Conservation (phyloP, 306 rosid genomes). For the Cicer bijugum region DNA sequence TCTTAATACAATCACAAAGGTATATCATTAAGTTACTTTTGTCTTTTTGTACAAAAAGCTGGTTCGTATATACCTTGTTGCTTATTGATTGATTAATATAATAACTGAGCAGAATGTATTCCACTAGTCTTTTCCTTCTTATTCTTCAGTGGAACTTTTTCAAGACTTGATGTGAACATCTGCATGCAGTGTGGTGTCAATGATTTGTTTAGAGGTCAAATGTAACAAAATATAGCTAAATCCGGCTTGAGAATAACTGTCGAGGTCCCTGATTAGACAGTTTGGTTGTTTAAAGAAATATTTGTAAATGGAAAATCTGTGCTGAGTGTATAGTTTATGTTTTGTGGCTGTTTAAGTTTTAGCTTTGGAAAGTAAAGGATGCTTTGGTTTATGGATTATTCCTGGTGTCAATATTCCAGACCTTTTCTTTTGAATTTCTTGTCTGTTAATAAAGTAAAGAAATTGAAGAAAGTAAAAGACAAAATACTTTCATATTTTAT, state of each 20-base stretch:
- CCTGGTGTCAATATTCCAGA: background rate
- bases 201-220: constrained; percentile 35
- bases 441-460: constrained; percentile 2
- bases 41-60: background rate
- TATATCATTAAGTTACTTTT: constrained; percentile 42
- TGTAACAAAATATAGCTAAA: constrained; percentile 31
- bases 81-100: constrained; percentile 32
- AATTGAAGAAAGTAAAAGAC: too few relatives aligned
- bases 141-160: constrained; percentile 37
- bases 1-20: constrained; percentile 82
- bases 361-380: constrained; percentile 1
- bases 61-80: constrained; percentile 2
- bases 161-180: constrained; percentile 12
- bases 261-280: background rate
- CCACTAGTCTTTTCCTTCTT: constrained; percentile 22
- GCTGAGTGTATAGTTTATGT: constrained; percentile 19
- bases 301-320: constrained; percentile 1
- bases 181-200: constrained; percentile 3
- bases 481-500: too few relatives aligned
- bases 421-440: constrained; percentile 9
- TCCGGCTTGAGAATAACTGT: constrained; percentile 6
- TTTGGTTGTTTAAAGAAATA: constrained; percentile 40
- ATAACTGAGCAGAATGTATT: constrained; percentile 20
- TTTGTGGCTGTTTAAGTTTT: background rate
- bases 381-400: background rate